These are phyloP conservation scores for Xerocomellus chrysenteron DNA, from an alignment of 768 basidiomycete species.

Conservation along the genomic window DNA sequence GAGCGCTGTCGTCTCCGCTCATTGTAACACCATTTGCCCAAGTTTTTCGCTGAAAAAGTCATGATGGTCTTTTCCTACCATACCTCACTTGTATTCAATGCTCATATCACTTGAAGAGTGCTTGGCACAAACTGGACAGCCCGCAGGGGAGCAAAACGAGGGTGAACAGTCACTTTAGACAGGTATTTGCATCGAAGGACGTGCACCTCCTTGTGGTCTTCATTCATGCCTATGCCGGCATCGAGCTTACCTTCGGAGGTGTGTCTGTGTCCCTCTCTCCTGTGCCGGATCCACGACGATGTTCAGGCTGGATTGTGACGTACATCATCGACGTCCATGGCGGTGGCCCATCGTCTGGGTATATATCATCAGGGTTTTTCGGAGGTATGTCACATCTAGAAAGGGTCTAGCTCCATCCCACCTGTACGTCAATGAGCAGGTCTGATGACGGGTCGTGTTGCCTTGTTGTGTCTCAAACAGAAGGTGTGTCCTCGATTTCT, in stretches of 20 bases:
- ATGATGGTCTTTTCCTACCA: constrained; percentile 57
- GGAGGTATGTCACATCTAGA: constrained; percentile 41
- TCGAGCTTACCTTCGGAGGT: constrained; percentile 55
- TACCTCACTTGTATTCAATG: neutral
- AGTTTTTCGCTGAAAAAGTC: constrained; percentile 66
- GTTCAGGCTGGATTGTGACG: constrained; percentile 68
- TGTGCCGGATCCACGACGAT: neutral
- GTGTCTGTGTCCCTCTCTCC: neutral
- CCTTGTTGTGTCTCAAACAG: constrained; percentile 54
- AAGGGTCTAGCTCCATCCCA: neutral
- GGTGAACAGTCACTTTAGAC: constrained; percentile 42
- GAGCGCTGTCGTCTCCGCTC: constrained; percentile 68
- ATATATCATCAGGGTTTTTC: constrained; percentile 55
- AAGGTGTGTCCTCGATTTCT: constrained; percentile 33
- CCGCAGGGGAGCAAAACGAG: constrained; percentile 35
- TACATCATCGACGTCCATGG: constrained; percentile 45
- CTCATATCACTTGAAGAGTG: constrained; percentile 42
- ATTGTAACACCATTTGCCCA: constrained; percentile 80
- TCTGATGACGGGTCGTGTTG: constrained; percentile 53
- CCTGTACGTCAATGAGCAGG: constrained; percentile 35
- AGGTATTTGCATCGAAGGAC: constrained; percentile 50
- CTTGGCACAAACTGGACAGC: constrained; percentile 52
- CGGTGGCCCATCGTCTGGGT: constrained; percentile 47
- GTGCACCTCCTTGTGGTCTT: constrained; percentile 67
- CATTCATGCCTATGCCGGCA: constrained; percentile 65